Evolutionary conservation across 2,329 filamentous ascomycete species (phyloP).

Genomic region (Arthrobotrys sinensis): DNA sequence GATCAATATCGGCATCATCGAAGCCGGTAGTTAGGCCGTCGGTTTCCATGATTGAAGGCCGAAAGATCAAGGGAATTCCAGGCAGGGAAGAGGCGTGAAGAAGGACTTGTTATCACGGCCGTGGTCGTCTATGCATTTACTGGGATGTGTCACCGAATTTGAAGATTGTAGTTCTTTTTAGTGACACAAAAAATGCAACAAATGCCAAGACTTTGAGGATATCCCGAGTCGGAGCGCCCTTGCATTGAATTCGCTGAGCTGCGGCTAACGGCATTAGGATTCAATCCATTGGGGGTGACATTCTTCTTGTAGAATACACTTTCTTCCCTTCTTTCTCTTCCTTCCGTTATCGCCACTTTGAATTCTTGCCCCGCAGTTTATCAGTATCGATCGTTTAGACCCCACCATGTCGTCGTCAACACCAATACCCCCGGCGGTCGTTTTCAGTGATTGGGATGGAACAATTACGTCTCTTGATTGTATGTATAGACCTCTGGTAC

Average conservation of each 20-base stretch:
- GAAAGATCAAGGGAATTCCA: not conserved
- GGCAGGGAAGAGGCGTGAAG: not conserved
- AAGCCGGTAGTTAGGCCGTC: slow-evolving; percentile 63
- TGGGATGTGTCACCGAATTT: slow-evolving; percentile 24
- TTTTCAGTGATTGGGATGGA: slow-evolving; percentile 99
- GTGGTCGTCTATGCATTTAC: not conserved
- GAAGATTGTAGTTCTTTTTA: slow-evolving; percentile 11
- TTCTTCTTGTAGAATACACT: not conserved
- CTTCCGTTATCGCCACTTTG: not conserved
- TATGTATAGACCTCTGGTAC: slow-evolving; percentile 28
- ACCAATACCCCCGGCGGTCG: slow-evolving; percentile 76
- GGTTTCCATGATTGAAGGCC: slow-evolving; percentile 39
- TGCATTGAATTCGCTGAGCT: slow-evolving; percentile 18
- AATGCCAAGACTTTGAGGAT: slow-evolving; percentile 18
- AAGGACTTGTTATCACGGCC: not conserved
- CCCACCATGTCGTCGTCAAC: slow-evolving; percentile 57
- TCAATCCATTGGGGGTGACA: not conserved
- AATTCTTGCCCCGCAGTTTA: slow-evolving; percentile 2
- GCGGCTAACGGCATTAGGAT: slow-evolving; percentile 8
- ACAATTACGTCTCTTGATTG: slow-evolving; percentile 68
- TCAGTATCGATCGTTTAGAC: not conserved
- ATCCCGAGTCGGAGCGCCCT: slow-evolving; percentile 23
- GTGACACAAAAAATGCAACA: slow-evolving; percentile 56
- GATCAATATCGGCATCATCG: slow-evolving; percentile 72
- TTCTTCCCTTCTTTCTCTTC: not conserved